A percentile compares a stretch with the other conserved stretches of the same genome.
Evolutionary conservation across 2,329 filamentous ascomycete genomes (phyloP).

Genomic region (Sordariomycetes sp.): DNA sequence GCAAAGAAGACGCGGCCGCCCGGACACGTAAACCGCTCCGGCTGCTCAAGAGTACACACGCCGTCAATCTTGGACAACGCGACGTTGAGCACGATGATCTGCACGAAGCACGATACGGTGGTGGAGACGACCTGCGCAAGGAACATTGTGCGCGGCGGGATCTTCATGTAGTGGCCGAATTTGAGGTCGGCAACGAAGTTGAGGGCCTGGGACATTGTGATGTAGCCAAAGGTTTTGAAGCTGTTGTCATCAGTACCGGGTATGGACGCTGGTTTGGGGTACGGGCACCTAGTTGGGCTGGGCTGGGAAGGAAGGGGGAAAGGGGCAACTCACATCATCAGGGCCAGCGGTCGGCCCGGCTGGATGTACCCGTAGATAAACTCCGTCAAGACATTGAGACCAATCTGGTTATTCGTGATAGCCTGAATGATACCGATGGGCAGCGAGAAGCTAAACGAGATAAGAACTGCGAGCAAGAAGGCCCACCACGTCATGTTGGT

Average conservation of each 20-base stretch:
- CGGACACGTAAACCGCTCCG: conserved; percentile 48
- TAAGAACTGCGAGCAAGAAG: conserved; percentile 51
- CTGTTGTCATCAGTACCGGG: conserved; percentile 16
- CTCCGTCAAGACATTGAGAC: conserved; percentile 62
- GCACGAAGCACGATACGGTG: conserved; percentile 52
- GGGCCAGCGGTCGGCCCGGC: conserved; percentile 54
- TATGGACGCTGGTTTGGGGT: background rate
- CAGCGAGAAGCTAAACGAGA: conserved; percentile 50
- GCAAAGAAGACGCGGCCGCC: conserved; percentile 52
- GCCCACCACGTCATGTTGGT: conserved; percentile 64
- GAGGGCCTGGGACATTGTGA: conserved; percentile 52
- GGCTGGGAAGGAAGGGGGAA: background rate
- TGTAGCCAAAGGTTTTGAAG: conserved; percentile 50
- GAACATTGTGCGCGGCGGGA: conserved; percentile 54
- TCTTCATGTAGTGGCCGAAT: conserved; percentile 63
- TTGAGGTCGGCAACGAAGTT: conserved; percentile 55
- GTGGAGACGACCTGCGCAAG: conserved; percentile 52
- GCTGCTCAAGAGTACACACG: conserved; percentile 45
- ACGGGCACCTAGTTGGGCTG: no score
- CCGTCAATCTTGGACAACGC: conserved; percentile 46
- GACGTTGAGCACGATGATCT: conserved; percentile 50
- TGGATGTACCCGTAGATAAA: conserved; percentile 67
- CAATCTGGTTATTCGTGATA: conserved; percentile 57
- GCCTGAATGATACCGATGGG: conserved; percentile 60
- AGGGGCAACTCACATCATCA: conserved; percentile 41